Evolutionary conservation across 1,139 yeast species (phyloP).

Genomic region (Suhomyces taliae): DNA sequence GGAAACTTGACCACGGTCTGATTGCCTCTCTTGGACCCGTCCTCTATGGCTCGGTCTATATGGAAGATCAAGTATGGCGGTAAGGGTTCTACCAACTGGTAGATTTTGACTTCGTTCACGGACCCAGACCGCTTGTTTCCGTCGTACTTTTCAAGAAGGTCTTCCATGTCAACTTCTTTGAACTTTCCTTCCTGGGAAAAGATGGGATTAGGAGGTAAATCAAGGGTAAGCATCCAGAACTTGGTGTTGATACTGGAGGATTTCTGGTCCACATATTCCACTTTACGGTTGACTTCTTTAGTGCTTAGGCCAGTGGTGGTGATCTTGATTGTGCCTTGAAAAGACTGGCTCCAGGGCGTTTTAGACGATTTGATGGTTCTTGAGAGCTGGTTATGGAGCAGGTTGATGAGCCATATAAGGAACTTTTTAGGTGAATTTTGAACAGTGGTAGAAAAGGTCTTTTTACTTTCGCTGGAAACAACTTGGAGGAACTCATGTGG

Average conservation of each 20-base stretch:
- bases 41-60: conserved; percentile 49
- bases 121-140: conserved; percentile 22
- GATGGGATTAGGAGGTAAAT: conserved; percentile 58
- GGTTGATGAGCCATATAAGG: conserved; percentile 59
- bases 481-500: conserved; percentile 64
- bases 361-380: conserved; percentile 18
- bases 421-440: conserved; percentile 56
- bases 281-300: conserved; percentile 21
- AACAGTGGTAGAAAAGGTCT: conserved; percentile 35
- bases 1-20: conserved; percentile 68
- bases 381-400: conserved; percentile 37
- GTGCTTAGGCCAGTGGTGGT: conserved; percentile 23
- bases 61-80: conserved; percentile 60
- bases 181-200: conserved; percentile 43
- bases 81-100: conserved; percentile 35
- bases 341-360: conserved; percentile 21
- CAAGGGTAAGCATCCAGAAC: conserved; percentile 61
- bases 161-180: conserved; percentile 52
- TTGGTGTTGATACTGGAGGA: conserved; percentile 28
- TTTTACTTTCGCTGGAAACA: conserved; percentile 43
- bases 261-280: conserved; percentile 22
- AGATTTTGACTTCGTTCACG: conserved; percentile 31
- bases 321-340: conserved; percentile 56
- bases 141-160: conserved; percentile 49
- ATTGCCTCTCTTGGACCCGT: conserved; percentile 39